These are phyloP conservation scores for Mucor indicus DNA, from an alignment of 371 early-diverging fungal species.

Conservation along the genomic window DNA sequence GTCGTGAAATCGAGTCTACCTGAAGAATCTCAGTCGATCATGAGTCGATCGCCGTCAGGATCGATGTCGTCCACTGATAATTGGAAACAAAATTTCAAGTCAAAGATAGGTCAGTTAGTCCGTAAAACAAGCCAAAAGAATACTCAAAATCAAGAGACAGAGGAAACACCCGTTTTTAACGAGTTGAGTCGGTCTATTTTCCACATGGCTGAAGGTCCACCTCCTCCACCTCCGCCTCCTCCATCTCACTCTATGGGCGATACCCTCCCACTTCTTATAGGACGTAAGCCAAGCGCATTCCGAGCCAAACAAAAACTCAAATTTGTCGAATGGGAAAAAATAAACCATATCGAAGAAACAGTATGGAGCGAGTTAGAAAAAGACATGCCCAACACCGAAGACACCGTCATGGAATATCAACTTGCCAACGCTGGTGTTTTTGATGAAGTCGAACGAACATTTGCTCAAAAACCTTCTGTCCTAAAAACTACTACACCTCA, in stretches of 20 bases:
- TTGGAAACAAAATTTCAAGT: no score
- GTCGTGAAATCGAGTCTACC: no score
- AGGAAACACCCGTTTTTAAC: no score
- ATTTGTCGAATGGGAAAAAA: constrained; percentile 83
- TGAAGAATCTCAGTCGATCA: no score
- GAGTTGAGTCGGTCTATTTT: no score
- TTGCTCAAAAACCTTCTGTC: constrained; percentile 62
- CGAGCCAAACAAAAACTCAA: constrained; percentile 73
- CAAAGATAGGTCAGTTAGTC: no score
- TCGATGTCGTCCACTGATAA: no score
- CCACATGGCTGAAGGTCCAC: no score
- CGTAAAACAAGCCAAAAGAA: no score
- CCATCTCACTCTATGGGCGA: neutral
- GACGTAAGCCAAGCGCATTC: constrained; percentile 60
- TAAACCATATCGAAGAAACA: constrained; percentile 59
- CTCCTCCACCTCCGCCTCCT: constrained; percentile 9
- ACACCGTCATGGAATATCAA: constrained; percentile 40
- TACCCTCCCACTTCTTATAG: constrained; percentile 7
- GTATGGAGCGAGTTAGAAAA: constrained; percentile 50
- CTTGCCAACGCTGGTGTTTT: constrained; percentile 65
- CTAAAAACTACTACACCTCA: constrained; percentile 33
- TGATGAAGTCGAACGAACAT: constrained; percentile 67
- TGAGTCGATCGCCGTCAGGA: no score
- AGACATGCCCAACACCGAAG: constrained; percentile 27
- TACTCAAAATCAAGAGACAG: no score